Conservation (phyloP, 164 flowering plant genomes). For the Aristolochia californica region DNA sequence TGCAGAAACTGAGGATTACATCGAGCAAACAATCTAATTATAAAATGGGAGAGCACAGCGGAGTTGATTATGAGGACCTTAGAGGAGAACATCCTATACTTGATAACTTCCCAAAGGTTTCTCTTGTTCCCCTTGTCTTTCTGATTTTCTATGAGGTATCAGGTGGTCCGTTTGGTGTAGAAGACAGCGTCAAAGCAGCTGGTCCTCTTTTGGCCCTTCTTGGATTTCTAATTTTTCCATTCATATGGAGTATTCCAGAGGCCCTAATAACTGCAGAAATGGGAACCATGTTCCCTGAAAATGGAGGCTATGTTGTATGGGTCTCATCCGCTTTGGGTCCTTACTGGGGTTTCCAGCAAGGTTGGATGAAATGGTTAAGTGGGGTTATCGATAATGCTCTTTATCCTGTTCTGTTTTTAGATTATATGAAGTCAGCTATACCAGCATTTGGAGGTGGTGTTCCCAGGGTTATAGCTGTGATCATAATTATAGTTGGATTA, state of each 20-base stretch:
- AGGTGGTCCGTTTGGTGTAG: conserved; percentile 10
- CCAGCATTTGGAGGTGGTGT: conserved; percentile 4
- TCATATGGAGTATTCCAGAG: conserved; percentile 11
- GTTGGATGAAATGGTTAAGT: conserved; percentile 12
- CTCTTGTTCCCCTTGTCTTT: conserved; percentile 9
- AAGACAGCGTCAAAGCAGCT: conserved; percentile 8
- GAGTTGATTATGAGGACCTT: neutral
- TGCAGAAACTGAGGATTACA: conserved; percentile 31
- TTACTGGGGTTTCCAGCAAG: conserved; percentile 9
- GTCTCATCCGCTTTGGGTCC: conserved; percentile 9
- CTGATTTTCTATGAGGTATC: conserved; percentile 10
- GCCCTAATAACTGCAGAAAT: conserved; percentile 7
- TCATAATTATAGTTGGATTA: conserved; percentile 1
- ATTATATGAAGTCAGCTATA: conserved; percentile 4
- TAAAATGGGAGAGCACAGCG: conserved; percentile 4
- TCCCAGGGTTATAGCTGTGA: conserved; percentile 3
- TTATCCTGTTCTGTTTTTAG: conserved; percentile 9
- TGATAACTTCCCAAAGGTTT: conserved; percentile 1
- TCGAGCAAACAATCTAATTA: neutral
- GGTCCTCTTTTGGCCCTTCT: conserved; percentile 12
- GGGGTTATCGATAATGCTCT: conserved; percentile 11
- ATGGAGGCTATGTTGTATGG: conserved; percentile 12
- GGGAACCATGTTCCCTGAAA: conserved; percentile 13
- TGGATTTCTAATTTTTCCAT: conserved; percentile 8
- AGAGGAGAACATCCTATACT: neutral